Evolutionary conservation across 2,329 filamentous ascomycete species (phyloP).

Genomic region (Elsinoe australis): DNA sequence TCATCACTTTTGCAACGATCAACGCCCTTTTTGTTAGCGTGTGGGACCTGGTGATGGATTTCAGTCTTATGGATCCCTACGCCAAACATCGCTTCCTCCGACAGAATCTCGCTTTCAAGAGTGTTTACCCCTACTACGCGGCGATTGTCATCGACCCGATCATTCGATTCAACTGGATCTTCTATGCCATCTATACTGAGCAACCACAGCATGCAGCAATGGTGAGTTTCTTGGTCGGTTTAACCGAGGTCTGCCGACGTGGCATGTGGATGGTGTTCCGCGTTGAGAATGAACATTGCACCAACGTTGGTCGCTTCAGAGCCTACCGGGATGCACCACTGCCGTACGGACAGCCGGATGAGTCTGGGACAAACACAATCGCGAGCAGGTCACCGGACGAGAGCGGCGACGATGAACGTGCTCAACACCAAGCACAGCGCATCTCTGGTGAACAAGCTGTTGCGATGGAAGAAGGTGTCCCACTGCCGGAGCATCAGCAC

Average conservation of each 20-base stretch:
- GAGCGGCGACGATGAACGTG: not conserved
- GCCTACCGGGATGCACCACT: slow-evolving; percentile 81
- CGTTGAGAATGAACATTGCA: slow-evolving; percentile 95
- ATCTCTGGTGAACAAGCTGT: slow-evolving; percentile 5
- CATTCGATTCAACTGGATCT: slow-evolving; percentile 87
- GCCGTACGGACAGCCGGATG: slow-evolving; percentile 53
- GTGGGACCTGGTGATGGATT: slow-evolving; percentile 97
- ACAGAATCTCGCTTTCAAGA: slow-evolving; percentile 70
- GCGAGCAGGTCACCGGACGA: not conserved
- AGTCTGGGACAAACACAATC: slow-evolving; percentile 19
- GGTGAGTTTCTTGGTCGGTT: slow-evolving; percentile 67
- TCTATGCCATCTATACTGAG: slow-evolving; percentile 76
- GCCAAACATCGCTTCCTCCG: slow-evolving; percentile 56
- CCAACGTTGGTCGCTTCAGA: slow-evolving; percentile 82
- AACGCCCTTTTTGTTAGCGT: slow-evolving; percentile 78
- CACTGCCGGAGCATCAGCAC: not conserved
- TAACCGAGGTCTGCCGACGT: slow-evolving; percentile 74
- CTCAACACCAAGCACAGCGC: slow-evolving; percentile 5
- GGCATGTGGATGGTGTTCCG: slow-evolving; percentile 90
- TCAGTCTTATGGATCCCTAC: slow-evolving; percentile 72
- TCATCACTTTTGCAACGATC: slow-evolving; percentile 70
- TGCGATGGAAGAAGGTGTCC: not conserved
- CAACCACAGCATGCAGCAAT: slow-evolving; percentile 76
- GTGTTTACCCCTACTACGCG: slow-evolving; percentile 72
- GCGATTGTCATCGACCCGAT: slow-evolving; percentile 79